Base-by-base conservation (phyloP, 2,329 filamentous ascomycete genomes). In the Hypoxylon rubiginosum region DNA sequence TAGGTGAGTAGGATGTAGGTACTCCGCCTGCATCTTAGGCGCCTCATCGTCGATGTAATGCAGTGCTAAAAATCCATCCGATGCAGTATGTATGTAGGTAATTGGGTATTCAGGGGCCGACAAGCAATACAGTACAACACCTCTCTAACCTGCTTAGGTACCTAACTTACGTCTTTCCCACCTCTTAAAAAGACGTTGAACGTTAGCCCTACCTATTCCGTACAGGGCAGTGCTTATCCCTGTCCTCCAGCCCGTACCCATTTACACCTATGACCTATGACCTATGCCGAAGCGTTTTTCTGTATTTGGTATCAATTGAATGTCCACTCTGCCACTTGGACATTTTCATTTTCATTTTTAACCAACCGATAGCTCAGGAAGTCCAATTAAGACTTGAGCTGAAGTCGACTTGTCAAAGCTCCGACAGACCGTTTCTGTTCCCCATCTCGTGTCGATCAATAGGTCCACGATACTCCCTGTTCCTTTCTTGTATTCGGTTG, bases 371-470 rank as follows among this genome's bases (percentile, higher is more conserved):
- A 17, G 24, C 24, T 52, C 3, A 58, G 11, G 58, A 62, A 55
- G 50, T 32, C 53, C 53, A 52, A 51, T 49, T 41, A 49, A 17
- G 52, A 17, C 46, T 57, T 19, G 39, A 49, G 32, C 32, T 58
- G 45, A 53, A n/a, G 43, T 66, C 26, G 52, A 58, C 53, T 62
- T 64, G 54, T 69, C 53, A 66, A 43, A 62, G 54, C 58, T 36
- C 67, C 59, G 67, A 67, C 55, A 64, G 60, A 26, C 53, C 46
- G 61, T 67, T 64, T 58, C 57, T 62, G 8, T 59, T 68, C 55
- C 50, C 56, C 62, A 66, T 66, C 67, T 68, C 65, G 62, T 66
- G 67, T 68, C 43, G 30, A 64, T 70, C 62, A n/a, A 58, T 64
- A 63, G 64, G 56, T 64, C 64, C 62, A 70, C 67, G 65, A 68